phyloP scores from a whole-genome alignment of 2,329 filamentous ascomycete genomes.

The Pezicula rhizophila region DNA sequence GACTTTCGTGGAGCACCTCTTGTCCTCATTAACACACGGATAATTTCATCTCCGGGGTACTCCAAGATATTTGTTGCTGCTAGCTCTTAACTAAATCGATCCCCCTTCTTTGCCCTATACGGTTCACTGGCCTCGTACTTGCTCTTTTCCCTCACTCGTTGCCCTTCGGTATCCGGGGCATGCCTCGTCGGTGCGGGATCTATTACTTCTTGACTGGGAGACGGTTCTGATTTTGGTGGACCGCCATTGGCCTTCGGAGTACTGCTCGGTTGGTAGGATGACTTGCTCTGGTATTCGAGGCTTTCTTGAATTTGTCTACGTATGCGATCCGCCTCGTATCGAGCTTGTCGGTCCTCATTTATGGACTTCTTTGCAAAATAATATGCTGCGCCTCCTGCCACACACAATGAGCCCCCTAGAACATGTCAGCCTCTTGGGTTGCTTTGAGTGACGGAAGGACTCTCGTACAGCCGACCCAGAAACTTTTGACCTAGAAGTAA shows the following conservation, averaged over 20 bases:
- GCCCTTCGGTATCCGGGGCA: constrained; percentile 63
- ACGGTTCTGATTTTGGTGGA: constrained; percentile 54
- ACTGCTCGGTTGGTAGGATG: constrained; percentile 16
- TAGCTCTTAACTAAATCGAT: constrained; percentile 62
- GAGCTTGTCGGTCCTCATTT: constrained; percentile 76
- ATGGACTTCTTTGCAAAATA: constrained; percentile 93
- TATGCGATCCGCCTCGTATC: constrained; percentile 61
- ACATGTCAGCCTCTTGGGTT: constrained; percentile 9
- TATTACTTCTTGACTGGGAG: constrained; percentile 66
- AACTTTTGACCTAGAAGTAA: constrained; percentile 54
- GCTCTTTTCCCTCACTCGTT: constrained; percentile 68
- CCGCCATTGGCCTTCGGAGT: constrained; percentile 34
- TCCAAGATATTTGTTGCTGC: not conserved
- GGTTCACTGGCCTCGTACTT: constrained; percentile 81
- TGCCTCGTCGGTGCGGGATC: constrained; percentile 86
- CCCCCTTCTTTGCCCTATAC: constrained; percentile 74
- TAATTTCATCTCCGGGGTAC: not conserved
- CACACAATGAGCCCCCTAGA: constrained; percentile 76
- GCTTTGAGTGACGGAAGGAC: not conserved
- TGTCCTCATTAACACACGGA: not conserved
- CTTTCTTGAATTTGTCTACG: constrained; percentile 48
- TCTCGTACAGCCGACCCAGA: constrained; percentile 38
- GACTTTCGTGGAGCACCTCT: not conserved
- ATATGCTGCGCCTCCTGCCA: constrained; percentile 86
- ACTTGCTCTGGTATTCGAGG: constrained; percentile 41